Base-by-base conservation (phyloP, 2,329 filamentous ascomycete genomes). In the Helicocarpus griseus region DNA sequence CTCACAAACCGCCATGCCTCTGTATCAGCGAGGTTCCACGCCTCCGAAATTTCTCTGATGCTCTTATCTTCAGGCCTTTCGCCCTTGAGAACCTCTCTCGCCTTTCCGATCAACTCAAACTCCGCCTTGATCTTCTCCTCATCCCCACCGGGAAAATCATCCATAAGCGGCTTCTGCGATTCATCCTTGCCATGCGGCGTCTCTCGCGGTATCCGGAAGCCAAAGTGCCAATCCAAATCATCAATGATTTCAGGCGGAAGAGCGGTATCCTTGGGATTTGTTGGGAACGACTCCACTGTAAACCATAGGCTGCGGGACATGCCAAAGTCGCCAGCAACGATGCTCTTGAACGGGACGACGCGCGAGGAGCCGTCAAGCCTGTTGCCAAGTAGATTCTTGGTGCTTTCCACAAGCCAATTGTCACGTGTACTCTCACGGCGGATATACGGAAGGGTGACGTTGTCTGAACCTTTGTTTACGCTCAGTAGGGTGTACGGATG, bases 201-300 rank as follows among this genome's bases (percentile, higher is more conserved):
- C 60, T 68, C 56, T 52, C 76, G 75, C 1, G 90, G 87, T 8
- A 96, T 77, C 13, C 77, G 74, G 68, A 97, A 97, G 50, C 91
- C 93, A 64, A 97, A 88, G 58, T 85, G 79, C 89, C 89, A 97
- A 63, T 91, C 85, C 2, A 95, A 73, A 57, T 93, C 86, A n/a
- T 78, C 67, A 19, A 74, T 53, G 31, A 72, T 65, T 13, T 63
- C 58, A 2, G 67, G 67, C 2, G 85, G 81, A 6, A 84, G 70
- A 14, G 73, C 70, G 40, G 73, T 71, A 61, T 85, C 80, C 13
- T 65, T 65, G 21, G 62, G 62, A 51, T 67, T 67, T 1, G 72
- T 66, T 5, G 74, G 69, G 1, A 77, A 69, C 13, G 74, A 73
- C 61, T 86, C 82, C n/a, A 87, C 86, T 0, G 84, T 85, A 19